Conservation (phyloP, 2,329 filamentous ascomycete genomes). For the Coniella vitis region DNA sequence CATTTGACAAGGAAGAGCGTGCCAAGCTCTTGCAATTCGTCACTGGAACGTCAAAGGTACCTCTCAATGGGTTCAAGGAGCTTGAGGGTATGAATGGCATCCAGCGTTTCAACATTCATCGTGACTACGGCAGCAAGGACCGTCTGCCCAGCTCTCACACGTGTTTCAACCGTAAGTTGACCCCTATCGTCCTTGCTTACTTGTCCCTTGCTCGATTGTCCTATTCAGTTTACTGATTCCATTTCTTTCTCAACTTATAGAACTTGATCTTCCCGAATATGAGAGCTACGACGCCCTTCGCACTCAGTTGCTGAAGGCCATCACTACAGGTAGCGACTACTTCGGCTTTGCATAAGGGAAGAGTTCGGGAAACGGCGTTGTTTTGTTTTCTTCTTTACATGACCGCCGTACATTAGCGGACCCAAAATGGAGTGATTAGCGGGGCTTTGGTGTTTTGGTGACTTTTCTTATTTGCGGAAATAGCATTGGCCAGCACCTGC, state of each 20-base stretch:
- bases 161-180: conserved; percentile 92
- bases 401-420: neutral
- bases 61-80: conserved; percentile 97
- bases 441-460: conserved; percentile 14
- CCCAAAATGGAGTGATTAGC: conserved; percentile 5
- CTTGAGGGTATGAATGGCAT: conserved; percentile 99
- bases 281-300: conserved; percentile 90
- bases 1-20: conserved; percentile 97
- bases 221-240: conserved; percentile 3
- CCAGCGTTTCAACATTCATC: conserved; percentile 97
- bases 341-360: conserved; percentile 82
- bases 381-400: neutral
- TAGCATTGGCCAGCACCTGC: conserved; percentile 12
- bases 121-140: conserved; percentile 94
- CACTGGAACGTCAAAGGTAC: conserved; percentile 96
- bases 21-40: conserved; percentile 97
- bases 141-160: conserved; percentile 94
- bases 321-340: conserved; percentile 95
- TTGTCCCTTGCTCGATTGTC: too few relatives aligned
- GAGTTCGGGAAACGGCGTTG: conserved; percentile 1
- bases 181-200: neutral
- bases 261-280: conserved; percentile 97
- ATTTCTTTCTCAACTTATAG: conserved; percentile 38
- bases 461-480: neutral
- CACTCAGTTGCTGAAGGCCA: conserved; percentile 84